Evolutionary conservation across 2,329 filamentous ascomycete species (phyloP), one percentile per base, ranked within the genome.

Genomic region (Fusarium irregulare): DNA sequence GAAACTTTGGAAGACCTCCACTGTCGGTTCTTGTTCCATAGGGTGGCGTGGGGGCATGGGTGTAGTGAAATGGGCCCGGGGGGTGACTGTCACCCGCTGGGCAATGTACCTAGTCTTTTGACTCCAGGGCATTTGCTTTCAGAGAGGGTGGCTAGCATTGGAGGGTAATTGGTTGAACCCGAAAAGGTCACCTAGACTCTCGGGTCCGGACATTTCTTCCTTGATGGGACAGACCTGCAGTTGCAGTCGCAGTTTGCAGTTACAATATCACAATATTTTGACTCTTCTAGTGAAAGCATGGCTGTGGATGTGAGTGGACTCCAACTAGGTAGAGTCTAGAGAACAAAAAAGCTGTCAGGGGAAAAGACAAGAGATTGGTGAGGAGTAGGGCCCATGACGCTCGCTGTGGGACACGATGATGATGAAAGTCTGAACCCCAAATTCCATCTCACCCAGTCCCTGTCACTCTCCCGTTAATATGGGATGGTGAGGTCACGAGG

Each of bases 1-100:
- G 32, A 62, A 65, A 41, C 54, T 60, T 51, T 70, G 59, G 49
- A 27, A 53, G 56, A 63, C 51, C 57, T 67, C 64, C 66, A 67
- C 67, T 66, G 53, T 60, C 34, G 49, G 49, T 51, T 68, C 51
- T 54, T 70, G 66, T 56, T 63, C 56, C 64, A 67, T 44, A 46
- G 57, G 59, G 58, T 72, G 69, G 70, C 66, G 69, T 70, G 69
- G 69, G 69, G 69, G 68, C 60, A 64, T 44, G 58, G 66, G 69
- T 72, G 65, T 67, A 64, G 56, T 70, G 51, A 62, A 61, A 53
- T 71, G 67, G 68, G 53, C 49, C 68, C 56, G 54, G 57, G 69
- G 69, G 64, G 68, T 64, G 60, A 64, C 60, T 49, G 60, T 64
- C 60, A 64, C 60, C 60, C 60, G 59, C 60, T 64, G 59, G 49